Conservation (phyloP, 257 asterid genomes). For the Haberlea rhodopensis region DNA sequence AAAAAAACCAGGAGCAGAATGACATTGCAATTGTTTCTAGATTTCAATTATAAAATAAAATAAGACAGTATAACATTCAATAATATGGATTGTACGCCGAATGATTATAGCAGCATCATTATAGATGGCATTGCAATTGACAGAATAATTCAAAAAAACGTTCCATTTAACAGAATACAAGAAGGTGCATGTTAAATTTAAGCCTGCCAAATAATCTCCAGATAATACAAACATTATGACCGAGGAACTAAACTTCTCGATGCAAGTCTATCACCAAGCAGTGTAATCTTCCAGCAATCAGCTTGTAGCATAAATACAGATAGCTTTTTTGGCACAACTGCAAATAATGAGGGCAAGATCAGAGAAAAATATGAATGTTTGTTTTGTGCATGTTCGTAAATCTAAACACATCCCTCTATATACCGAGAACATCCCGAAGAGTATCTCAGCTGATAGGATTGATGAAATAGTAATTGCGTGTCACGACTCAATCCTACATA, state of each 20-base stretch:
- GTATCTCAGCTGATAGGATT: neutral
- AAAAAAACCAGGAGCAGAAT: no score
- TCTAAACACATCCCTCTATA: neutral
- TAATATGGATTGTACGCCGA: no score
- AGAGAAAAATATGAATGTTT: neutral
- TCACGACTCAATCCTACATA: no score
- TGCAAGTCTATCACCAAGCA: constrained; percentile 62
- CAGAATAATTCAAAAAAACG: no score
- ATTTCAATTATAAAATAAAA: no score
- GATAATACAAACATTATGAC: constrained; percentile 21
- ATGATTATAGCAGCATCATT: no score
- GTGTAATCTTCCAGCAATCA: constrained; percentile 80
- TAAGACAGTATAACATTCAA: no score
- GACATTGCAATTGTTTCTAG: no score
- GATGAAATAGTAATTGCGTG: neutral
- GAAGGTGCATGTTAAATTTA: no score
- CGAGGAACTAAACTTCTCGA: constrained; percentile 58
- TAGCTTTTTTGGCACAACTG: constrained; percentile 76
- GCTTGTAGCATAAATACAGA: constrained; percentile 82
- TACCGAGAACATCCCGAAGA: neutral
- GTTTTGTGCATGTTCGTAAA: neutral
- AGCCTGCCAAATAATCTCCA: no score
- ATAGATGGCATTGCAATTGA: no score
- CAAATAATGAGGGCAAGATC: constrained; percentile 23
- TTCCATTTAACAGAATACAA: no score